Base-by-base conservation (phyloP, 208 protist genomes). In the Trypanosoma congolense region DNA sequence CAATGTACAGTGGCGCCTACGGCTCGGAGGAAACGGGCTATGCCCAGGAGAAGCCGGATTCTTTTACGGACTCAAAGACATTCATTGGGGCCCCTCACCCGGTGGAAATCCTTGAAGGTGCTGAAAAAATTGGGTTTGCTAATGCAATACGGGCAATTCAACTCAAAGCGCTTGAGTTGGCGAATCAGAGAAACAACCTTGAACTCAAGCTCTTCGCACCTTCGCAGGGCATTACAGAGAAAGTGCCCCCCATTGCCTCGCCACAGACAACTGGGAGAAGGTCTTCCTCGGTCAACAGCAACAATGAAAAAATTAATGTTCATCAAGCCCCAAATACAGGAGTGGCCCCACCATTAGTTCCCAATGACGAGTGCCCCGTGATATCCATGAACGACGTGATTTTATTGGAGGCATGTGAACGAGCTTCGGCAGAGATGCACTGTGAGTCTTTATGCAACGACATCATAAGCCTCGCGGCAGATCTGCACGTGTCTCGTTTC, bases 391-490 rank as follows among this genome's bases (percentile, higher is more conserved):
- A 41, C 9, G 70, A 73, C 69, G 62, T 58, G 21, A 24, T 77
- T 25, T 51, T 73, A 24, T 53, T 64, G 28, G 70, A 73, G 29
- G 50, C 56, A 8, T 36, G 63, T 19, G 30, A 70, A 50, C 56
- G 42, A 26, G 10, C 55, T 35, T 25, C 60, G 2, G 69, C 56
- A 0, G 86, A 87, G 57, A 58, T 73, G 14, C 75, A 89, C 44
- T 86, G 82, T 45, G 79, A 70, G 21, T 36, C 53, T 8, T 45
- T 94, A 29, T 85, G 70, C n/a, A 66, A 73, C 14, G 77, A 87
- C n/a, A 75, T 94, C 35, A 83, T 91, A 0, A 56, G 81, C 22
- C 21, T 41, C 0, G 75, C 74, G 0, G 74, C 79, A 16, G 47
- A 70, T 8, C 59, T 81, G 5, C 87, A 90, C 63, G 70, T 74